phyloP scores from a whole-genome alignment of 768 basidiomycete species.

The Clavulina sp. region DNA sequence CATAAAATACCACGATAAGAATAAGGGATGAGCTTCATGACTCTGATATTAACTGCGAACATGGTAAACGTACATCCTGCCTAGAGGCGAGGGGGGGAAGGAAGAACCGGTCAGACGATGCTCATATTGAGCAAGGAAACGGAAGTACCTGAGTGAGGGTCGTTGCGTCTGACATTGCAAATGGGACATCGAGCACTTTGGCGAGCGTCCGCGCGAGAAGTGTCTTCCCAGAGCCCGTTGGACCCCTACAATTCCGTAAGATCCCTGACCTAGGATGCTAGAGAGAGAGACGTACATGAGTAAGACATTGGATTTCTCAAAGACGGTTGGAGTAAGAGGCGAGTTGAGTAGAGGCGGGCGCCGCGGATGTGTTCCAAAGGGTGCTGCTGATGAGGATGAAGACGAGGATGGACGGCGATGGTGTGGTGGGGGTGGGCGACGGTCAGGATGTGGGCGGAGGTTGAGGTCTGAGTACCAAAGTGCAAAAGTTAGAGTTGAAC shows the following conservation, averaged over 20 bases:
- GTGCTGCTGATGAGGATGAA: background rate
- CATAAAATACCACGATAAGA: too few species aligned
- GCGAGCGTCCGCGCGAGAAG: conserved; percentile 84
- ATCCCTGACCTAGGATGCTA: background rate
- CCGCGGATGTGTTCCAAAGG: background rate
- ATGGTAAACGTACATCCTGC: conserved; percentile 43
- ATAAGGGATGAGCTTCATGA: too few species aligned
- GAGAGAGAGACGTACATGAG: conserved; percentile 43
- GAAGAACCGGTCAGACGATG: background rate
- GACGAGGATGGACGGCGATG: background rate
- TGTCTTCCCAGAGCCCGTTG: conserved; percentile 86
- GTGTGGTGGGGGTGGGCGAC: conserved; percentile 10
- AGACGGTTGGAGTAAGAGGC: conserved; percentile 30
- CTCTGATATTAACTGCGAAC: background rate
- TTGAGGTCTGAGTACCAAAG: too few species aligned
- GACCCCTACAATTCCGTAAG: conserved; percentile 33
- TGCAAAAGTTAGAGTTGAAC: background rate
- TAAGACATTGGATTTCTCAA: conserved; percentile 93
- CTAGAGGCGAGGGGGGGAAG: conserved; percentile 19
- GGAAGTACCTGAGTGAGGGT: conserved; percentile 66
- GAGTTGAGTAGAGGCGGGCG: conserved; percentile 18
- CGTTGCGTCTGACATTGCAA: conserved; percentile 85
- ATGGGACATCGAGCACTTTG: conserved; percentile 79
- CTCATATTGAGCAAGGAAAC: conserved; percentile 1
- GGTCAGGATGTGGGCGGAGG: conserved; percentile 40